Percentiles rank a stretch among this genome's conserved stretches.
These are phyloP conservation scores for Backusella liffmaniae DNA, from an alignment of 192 early-diverging fungal genomes.

Conservation along the genomic window DNA sequence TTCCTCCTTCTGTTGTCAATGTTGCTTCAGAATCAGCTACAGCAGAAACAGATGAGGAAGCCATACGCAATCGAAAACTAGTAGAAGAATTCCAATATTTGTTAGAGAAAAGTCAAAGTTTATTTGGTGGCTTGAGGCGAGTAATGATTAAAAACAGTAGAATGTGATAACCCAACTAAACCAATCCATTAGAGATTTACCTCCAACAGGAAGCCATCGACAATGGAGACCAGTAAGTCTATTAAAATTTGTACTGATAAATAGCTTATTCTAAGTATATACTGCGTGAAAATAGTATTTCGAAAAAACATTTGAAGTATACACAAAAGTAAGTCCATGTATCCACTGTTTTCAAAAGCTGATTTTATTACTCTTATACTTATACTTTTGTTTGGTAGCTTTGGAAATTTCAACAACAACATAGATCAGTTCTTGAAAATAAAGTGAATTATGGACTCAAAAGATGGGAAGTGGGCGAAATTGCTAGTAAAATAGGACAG, in stretches of 20 bases:
- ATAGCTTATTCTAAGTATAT: not conserved
- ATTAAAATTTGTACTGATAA: not conserved
- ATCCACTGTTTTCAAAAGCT: not conserved
- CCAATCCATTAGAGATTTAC: conserved; percentile 66
- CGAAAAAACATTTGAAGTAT: conserved; percentile 97
- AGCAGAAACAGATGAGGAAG: conserved; percentile 19
- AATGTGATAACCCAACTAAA: not conserved
- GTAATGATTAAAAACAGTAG: not conserved
- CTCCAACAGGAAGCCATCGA: conserved; percentile 77
- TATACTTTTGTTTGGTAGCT: conserved; percentile 43
- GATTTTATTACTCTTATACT: not conserved
- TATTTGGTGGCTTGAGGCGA: conserved; percentile 91
- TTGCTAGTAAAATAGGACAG: conserved; percentile 97
- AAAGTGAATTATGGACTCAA: conserved; percentile 91
- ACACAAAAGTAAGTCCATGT: conserved; percentile 63
- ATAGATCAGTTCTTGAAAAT: conserved; percentile 85
- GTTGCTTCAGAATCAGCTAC: not conserved
- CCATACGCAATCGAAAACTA: conserved; percentile 45
- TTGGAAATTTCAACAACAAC: conserved; percentile 94
- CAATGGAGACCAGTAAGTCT: conserved; percentile 53
- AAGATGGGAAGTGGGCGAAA: conserved; percentile 97
- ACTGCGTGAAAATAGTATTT: conserved; percentile 61
- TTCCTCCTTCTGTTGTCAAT: not conserved
- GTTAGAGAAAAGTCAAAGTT: conserved; percentile 94
- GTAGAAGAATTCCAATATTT: conserved; percentile 93